Evolutionary conservation across 1,139 yeast species (phyloP).

Genomic region (Sugiyamaella sp.): DNA sequence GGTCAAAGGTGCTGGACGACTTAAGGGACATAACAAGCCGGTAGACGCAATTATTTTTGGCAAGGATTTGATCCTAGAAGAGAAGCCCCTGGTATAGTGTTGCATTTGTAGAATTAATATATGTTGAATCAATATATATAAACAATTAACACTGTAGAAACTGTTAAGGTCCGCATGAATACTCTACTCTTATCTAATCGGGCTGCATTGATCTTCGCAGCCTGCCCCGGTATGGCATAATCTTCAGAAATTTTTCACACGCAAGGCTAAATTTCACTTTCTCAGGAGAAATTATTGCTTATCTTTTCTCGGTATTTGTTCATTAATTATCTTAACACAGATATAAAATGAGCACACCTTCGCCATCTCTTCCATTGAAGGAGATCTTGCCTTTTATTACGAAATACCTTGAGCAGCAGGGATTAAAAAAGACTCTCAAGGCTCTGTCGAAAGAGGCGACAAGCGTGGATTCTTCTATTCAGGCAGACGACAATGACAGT

Average conservation of each 20-base stretch:
- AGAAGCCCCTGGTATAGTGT: neutral
- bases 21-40: constrained; percentile 80
- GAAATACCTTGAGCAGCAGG: constrained; percentile 32
- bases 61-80: constrained; percentile 43
- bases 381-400: constrained; percentile 35
- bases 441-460: constrained; percentile 32
- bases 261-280: constrained; percentile 9
- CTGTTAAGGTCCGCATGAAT: too few relatives aligned
- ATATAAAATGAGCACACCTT: constrained; percentile 16
- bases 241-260: constrained; percentile 12
- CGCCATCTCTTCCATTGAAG: constrained; percentile 21
- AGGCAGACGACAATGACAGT: constrained; percentile 16
- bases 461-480: constrained; percentile 23
- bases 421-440: constrained; percentile 36
- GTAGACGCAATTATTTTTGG: constrained; percentile 82
- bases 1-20: constrained; percentile 79
- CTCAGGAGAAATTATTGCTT: neutral
- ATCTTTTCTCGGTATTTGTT: neutral
- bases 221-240: neutral
- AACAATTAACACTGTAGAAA: neutral
- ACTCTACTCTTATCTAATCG: constrained; percentile 16
- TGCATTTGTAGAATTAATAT: neutral
- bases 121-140: too few relatives aligned
- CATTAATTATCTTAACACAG: neutral
- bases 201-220: neutral